Base-by-base conservation (phyloP, 2,329 filamentous ascomycete genomes). In the Cladophialophora chaetospira region DNA sequence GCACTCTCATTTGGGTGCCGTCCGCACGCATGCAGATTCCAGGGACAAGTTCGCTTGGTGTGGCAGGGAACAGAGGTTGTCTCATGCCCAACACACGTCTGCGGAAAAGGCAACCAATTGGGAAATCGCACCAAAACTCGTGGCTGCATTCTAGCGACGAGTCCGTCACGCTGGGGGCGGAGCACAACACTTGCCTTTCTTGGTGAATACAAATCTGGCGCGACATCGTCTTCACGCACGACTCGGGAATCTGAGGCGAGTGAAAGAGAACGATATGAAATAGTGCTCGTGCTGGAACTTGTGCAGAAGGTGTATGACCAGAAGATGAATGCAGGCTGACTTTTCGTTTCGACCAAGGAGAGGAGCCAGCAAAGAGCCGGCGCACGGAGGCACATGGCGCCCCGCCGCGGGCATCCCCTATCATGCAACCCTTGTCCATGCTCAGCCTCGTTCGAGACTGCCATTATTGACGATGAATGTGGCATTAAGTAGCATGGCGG, bases 101-200 rank as follows among this genome's bases (percentile, higher is more conserved):
- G 19, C 36, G 53, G 36, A 25, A 50, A 29, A 44, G 45, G 26
- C n/a, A 51, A 42, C 53, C 46, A 56, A 56, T 56, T 15, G 31
- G 21, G 29, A 26, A 29, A 40, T 25, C 13, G 42, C 23, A n/a
- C 19, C 17, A 25, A 44, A 44, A 33, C 53, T 44, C 31, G 47
- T 51, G 47, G 46, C 47, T 21, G 29, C 29, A 25, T 51, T n/a
- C 40, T 36, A 56, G 26, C 29, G 6, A 40, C n/a, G 48, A 43
- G 48, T 43, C 48, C 36, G 48, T 43, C 35, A 6, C 25, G 43
- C 23, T 15, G 25, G 47, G 23, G 53, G 53, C 53, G 53, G 44
- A 56, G 53, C 28, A 42, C 6, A 25, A n/a, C 28, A 26, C 48
- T 51, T 40, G 15, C 19, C 35, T 26, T 17, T n/a, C 35, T 29